Evolutionary conservation across 139 green algal genomes (phyloP).

Genomic region (Volvox reticuliferus): DNA sequence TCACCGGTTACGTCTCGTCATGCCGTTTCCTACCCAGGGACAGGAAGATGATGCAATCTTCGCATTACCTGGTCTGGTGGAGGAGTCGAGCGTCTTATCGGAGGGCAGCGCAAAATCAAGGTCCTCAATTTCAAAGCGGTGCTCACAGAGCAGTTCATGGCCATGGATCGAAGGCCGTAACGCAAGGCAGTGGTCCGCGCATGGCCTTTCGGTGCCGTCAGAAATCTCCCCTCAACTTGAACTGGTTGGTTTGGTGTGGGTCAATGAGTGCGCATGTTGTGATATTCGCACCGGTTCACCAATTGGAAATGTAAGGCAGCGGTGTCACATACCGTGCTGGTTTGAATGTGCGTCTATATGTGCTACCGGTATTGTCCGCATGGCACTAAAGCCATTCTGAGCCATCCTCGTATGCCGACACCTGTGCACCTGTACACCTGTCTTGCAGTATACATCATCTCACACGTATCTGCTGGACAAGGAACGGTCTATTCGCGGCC

Average conservation of each 20-base stretch:
- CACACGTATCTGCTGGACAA: constrained; percentile 35
- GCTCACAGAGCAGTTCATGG: not conserved
- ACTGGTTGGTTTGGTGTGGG: not conserved
- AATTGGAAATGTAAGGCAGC: too few species aligned
- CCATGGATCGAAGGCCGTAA: not conserved
- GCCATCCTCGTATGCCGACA: too few species aligned
- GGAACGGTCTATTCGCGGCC: not conserved
- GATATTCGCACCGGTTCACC: too few species aligned
- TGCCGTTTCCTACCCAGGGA: too few species aligned
- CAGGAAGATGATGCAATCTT: not conserved
- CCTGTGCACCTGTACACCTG: too few species aligned
- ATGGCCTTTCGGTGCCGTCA: not conserved
- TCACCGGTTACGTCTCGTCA: too few species aligned
- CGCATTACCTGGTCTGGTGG: not conserved
- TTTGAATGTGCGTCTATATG: too few species aligned
- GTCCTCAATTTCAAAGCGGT: not conserved
- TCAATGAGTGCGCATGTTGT: too few species aligned
- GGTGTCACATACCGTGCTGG: too few species aligned
- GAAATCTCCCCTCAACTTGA: not conserved
- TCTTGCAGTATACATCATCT: constrained; percentile 10
- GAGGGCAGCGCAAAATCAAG: not conserved
- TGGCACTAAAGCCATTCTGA: too few species aligned
- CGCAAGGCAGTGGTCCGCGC: not conserved
- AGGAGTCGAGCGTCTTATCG: not conserved
- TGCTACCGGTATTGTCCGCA: too few species aligned